Evolutionary conservation across 2,329 filamentous ascomycete species (phyloP), one percentile per base, ranked within the genome.

Genomic region (Alternaria novae-zelandiae): DNA sequence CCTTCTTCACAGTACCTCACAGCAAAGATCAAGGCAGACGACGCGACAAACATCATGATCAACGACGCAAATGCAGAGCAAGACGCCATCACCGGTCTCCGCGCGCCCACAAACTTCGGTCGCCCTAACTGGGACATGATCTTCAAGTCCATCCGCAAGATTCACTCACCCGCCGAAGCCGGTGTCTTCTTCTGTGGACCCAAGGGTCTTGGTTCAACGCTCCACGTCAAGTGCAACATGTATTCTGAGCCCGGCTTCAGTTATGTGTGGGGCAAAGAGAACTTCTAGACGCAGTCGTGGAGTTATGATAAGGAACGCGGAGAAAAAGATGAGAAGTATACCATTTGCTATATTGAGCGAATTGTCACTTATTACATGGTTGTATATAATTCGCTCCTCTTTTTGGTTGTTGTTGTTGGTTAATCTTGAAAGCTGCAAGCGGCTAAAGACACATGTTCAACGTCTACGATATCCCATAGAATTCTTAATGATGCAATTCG

Each of bases 41-140:
- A 95, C 75, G 92, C 92, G 54, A 94, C 91, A 49, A 95, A 96
- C 82, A 95, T 96, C 82, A 95, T 95, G 91, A 94, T 95, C 85
- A 94, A 95, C 82, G 91, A 94, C 73, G 91, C 90, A 78, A 92
- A 94, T 75, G 90, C 91, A 69, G 91, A 95, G 78, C 91, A 91
- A 80, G 92, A 96, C 78, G 89, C 92, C 73, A 94, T 96, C 77
- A 96, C 92, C 0, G 92, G 93, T 58, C 86, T 96, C 28, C 87
- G 91, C 53, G 90, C 91, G 58, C 92, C 92, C 20, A 96, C 92
- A 46, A 96, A 94, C 83, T 94, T 96, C 77, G 93, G 93, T 57
- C 86, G 92, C 23, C 93, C 93, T 15, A 95, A 96, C 82, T 96
- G 93, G 93, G 91, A 96, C 77, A 93, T 93, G 88, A 92, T 96